phyloP scores from a whole-genome alignment of 352 stramenopile genomes.

The Achlya hypogyna region DNA sequence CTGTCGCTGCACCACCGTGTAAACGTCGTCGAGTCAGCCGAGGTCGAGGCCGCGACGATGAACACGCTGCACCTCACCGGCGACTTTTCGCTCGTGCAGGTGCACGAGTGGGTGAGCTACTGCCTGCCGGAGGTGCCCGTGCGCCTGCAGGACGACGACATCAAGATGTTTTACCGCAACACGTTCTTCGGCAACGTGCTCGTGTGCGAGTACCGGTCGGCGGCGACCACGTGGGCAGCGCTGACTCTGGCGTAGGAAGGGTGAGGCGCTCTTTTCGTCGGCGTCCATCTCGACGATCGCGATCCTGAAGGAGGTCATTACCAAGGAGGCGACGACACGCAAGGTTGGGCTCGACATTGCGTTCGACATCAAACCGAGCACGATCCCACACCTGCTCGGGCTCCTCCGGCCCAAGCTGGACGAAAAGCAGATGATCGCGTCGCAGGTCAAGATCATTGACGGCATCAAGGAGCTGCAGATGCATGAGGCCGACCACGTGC shows the following conservation, averaged over 20 bases:
- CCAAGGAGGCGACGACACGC: constrained; percentile 66
- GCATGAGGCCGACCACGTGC: constrained; percentile 58
- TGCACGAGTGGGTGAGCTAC: constrained; percentile 77
- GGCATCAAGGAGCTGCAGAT: constrained; percentile 77
- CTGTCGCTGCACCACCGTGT: constrained; percentile 75
- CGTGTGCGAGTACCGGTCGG: constrained; percentile 50
- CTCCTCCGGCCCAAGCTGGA: constrained; percentile 57
- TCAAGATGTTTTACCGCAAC: constrained; percentile 70
- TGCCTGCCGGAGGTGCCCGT: constrained; percentile 70
- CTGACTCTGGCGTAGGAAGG: constrained; percentile 28
- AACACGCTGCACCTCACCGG: constrained; percentile 65
- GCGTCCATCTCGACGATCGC: constrained; percentile 73
- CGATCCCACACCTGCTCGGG: constrained; percentile 52
- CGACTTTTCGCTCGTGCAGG: constrained; percentile 70
- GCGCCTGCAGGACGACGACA: constrained; percentile 55
- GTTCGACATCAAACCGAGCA: constrained; percentile 75
- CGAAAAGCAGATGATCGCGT: constrained; percentile 57
- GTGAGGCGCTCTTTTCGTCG: constrained; percentile 60
- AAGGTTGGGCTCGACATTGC: constrained; percentile 73
- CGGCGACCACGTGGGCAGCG: neutral
- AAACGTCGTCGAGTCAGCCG: constrained; percentile 25
- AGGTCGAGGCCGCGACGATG: constrained; percentile 44
- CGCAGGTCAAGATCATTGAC: constrained; percentile 73
- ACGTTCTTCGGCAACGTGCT: constrained; percentile 62
- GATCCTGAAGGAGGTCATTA: constrained; percentile 81